A percentile compares a stretch with the other conserved stretches of the same genome.
phyloP scores from a whole-genome alignment of 1,139 yeast species.

The Saccharomyces hybrid region DNA sequence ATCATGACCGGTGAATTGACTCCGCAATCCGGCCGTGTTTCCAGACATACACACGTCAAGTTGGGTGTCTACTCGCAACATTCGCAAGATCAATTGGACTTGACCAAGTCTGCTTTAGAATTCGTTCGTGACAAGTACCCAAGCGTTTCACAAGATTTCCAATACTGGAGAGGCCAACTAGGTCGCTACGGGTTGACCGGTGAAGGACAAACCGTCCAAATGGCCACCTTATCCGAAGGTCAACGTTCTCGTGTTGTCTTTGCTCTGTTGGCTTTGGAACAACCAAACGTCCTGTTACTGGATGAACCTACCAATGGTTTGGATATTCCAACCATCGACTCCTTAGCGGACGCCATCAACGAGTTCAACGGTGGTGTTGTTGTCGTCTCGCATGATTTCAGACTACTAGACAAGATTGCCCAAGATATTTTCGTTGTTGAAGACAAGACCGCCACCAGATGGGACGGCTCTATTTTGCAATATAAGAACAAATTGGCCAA shows the following conservation, averaged over 20 bases:
- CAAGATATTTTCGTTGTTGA: conserved; percentile 95
- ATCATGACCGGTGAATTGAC: conserved; percentile 91
- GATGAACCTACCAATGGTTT: conserved; percentile 99
- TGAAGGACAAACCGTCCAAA: conserved; percentile 96
- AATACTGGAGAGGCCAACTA: conserved; percentile 97
- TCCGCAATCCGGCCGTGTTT: conserved; percentile 90
- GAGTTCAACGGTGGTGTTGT: conserved; percentile 97
- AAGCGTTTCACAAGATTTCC: conserved; percentile 89
- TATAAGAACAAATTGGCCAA: conserved; percentile 92
- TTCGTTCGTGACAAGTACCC: conserved; percentile 94
- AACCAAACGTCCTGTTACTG: conserved; percentile 87
- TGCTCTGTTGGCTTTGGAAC: conserved; percentile 89
- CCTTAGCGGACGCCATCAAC: conserved; percentile 92
- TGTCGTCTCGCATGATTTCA: conserved; percentile 98
- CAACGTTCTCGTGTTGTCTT: conserved; percentile 98
- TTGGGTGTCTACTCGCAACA: conserved; percentile 99
- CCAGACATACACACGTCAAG: conserved; percentile 95
- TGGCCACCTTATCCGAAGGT: conserved; percentile 98
- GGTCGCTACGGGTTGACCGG: conserved; percentile 99
- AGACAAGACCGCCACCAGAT: conserved; percentile 87
- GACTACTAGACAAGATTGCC: conserved; percentile 94
- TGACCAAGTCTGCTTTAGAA: conserved; percentile 90
- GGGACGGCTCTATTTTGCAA: conserved; percentile 87
- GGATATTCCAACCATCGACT: conserved; percentile 96
- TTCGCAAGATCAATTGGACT: conserved; percentile 95